Evolutionary conservation across 768 basidiomycete species (phyloP).

Genomic region (Kwoniella mangroviensis): DNA sequence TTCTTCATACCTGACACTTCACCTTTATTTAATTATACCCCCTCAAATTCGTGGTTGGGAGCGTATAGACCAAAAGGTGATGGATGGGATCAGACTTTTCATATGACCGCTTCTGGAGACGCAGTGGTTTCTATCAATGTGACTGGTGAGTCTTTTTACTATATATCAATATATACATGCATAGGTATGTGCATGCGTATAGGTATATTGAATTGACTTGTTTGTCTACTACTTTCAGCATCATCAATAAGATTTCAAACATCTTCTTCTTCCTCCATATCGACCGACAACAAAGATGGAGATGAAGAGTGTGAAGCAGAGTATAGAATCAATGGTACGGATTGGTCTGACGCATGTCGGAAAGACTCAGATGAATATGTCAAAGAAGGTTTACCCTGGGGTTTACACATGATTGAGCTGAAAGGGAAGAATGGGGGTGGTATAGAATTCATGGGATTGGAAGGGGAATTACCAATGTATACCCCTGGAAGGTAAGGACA

Average conservation of each 20-base stretch:
- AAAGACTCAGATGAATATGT: not conserved
- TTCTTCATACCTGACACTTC: constrained; percentile 51
- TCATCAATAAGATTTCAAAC: constrained; percentile 18
- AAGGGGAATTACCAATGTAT: constrained; percentile 17
- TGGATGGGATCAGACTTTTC: constrained; percentile 39
- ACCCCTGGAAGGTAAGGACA: constrained; percentile 14
- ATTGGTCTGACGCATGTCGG: constrained; percentile 19
- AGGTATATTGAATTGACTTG: not conserved
- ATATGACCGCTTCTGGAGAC: constrained; percentile 6
- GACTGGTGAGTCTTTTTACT: constrained; percentile 22
- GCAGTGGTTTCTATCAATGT: constrained; percentile 26
- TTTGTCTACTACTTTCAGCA: not conserved
- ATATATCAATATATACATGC: not conserved
- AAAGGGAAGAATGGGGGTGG: not conserved
- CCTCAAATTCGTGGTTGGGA: constrained; percentile 32
- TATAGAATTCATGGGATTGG: constrained; percentile 27
- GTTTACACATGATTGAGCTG: constrained; percentile 21
- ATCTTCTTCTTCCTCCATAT: not conserved
- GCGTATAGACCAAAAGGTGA: constrained; percentile 29
- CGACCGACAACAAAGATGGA: not conserved
- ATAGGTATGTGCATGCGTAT: no score
- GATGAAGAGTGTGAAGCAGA: constrained; percentile 1
- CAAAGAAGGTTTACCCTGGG: constrained; percentile 10
- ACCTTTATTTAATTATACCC: constrained; percentile 37
- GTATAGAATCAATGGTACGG: constrained; percentile 24